phyloP scores from a whole-genome alignment of 2,329 filamentous ascomycete species.

The Apiospora saccharicola region DNA sequence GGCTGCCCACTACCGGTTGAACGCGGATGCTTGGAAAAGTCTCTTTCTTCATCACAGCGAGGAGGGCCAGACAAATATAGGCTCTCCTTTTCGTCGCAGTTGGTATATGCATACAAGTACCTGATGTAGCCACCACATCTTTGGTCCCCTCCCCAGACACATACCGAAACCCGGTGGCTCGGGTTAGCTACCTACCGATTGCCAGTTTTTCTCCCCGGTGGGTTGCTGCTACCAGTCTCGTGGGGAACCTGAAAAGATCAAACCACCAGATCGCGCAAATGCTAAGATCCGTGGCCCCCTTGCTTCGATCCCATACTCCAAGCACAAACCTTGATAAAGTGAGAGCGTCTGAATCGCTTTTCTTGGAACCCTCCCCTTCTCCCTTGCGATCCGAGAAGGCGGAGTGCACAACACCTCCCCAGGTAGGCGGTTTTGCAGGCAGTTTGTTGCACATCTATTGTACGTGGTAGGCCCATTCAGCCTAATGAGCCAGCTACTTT shows the following conservation, averaged over 20 bases:
- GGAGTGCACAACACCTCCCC: conserved; percentile 1
- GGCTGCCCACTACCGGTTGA: neutral
- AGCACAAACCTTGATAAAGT: neutral
- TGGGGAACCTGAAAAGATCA: neutral
- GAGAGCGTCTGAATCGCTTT: neutral
- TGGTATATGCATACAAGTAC: neutral
- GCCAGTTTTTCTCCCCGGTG: neutral
- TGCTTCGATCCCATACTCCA: conserved; percentile 7
- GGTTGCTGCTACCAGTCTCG: neutral
- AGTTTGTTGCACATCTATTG: neutral
- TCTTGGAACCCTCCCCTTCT: neutral
- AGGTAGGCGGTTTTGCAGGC: neutral
- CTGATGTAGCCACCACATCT: neutral
- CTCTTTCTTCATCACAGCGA: neutral
- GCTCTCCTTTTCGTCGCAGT: neutral
- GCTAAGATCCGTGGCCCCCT: neutral
- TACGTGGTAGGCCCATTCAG: neutral
- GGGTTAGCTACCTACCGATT: conserved; percentile 10
- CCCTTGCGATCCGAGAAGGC: neutral
- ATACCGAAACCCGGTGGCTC: neutral
- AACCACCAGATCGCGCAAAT: neutral
- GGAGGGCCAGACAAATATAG: too few species aligned
- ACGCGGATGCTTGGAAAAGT: neutral
- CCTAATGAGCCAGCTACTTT: neutral
- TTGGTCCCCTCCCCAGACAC: too few species aligned